A percentile compares a stretch with the other conserved stretches of the same genome.
Evolutionary conservation across 768 basidiomycete genomes (phyloP).

Genomic region (Psilocybe cubensis): DNA sequence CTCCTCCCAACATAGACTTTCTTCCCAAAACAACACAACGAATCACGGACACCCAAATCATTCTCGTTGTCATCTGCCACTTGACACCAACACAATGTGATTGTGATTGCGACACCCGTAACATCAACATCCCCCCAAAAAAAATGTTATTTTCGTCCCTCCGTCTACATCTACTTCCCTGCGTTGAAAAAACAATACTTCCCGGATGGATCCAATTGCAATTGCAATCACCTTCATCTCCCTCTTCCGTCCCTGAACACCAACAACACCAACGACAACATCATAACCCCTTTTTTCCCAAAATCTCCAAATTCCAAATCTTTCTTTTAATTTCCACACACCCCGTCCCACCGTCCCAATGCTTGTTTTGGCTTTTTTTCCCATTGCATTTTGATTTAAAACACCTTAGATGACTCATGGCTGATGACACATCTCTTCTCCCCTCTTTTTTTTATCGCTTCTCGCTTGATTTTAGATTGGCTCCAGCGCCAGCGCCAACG

Average conservation of each 20-base stretch:
- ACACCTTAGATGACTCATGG: constrained; percentile 3
- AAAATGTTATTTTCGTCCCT: no score
- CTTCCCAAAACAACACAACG: not conserved
- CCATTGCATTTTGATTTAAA: no score
- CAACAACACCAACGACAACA: no score
- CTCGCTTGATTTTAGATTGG: not conserved
- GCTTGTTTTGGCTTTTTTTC: not conserved
- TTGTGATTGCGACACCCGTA: no score
- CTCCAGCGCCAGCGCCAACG: not conserved
- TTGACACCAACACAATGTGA: not conserved
- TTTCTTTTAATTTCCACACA: not conserved
- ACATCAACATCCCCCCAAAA: no score
- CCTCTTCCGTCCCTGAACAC: no score
- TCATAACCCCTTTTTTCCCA: no score
- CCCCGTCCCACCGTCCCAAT: not conserved
- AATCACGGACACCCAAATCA: not conserved
- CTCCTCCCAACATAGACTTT: not conserved
- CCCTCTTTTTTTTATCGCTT: not conserved
- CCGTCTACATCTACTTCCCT: no score
- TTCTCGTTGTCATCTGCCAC: not conserved
- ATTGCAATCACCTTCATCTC: no score
- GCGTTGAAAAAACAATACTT: no score
- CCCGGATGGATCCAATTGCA: no score
- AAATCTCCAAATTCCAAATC: no score
- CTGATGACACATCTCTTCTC: not conserved